These are phyloP conservation scores for Clitoria ternatea DNA, from an alignment of 306 rosid species.

Conservation along the genomic window DNA sequence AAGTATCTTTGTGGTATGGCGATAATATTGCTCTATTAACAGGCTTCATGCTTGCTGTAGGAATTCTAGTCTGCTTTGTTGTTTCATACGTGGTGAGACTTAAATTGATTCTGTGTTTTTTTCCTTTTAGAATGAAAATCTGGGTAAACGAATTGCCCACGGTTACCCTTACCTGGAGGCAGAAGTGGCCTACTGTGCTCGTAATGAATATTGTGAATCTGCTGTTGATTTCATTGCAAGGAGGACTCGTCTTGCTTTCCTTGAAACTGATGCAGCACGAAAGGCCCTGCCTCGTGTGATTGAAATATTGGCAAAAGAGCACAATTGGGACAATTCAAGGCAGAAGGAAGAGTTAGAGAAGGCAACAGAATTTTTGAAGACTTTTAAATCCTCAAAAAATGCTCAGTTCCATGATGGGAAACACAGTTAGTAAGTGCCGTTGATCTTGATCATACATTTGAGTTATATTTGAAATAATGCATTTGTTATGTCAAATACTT, in stretches of 20 bases:
- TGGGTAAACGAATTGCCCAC: conserved; percentile 96
- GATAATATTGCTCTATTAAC: not conserved
- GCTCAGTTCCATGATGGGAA: conserved; percentile 91
- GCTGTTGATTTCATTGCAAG: conserved; percentile 95
- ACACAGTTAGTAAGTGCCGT: conserved; percentile 50
- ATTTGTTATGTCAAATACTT: not conserved
- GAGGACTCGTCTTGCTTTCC: conserved; percentile 94
- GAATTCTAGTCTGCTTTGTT: conserved; percentile 1
- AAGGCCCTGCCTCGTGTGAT: conserved; percentile 81
- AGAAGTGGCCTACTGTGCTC: conserved; percentile 98
- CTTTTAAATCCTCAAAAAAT: conserved; percentile 85
- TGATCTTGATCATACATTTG: not conserved
- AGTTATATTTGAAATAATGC: not conserved
- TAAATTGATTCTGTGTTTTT: not conserved
- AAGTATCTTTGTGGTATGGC: not conserved
- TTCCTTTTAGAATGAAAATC: conserved; percentile 55
- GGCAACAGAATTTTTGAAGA: conserved; percentile 63
- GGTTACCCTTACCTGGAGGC: conserved; percentile 96
- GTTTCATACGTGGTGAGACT: not conserved
- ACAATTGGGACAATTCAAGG: conserved; percentile 78
- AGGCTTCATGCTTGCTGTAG: not conserved
- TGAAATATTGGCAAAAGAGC: conserved; percentile 79
- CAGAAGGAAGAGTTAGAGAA: conserved; percentile 66
- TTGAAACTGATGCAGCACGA: conserved; percentile 91
- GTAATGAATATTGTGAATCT: conserved; percentile 92